phyloP scores from a whole-genome alignment of 768 basidiomycete genomes.

The Austroboletus eburneus region DNA sequence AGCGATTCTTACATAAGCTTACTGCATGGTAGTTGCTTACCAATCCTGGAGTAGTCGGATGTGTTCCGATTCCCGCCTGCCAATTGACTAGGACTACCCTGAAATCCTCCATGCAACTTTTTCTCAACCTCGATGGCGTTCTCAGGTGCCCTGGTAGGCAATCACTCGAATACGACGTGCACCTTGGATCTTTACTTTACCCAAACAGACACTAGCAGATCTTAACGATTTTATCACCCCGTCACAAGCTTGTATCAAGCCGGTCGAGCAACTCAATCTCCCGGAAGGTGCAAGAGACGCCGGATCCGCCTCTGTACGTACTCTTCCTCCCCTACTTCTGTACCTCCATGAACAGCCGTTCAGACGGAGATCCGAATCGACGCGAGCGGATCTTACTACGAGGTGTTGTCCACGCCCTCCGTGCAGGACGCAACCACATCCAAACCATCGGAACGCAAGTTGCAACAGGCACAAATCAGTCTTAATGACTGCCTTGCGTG shows the following conservation, averaged over 20 bases:
- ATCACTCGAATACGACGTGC: neutral
- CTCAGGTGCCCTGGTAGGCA: conserved; percentile 76
- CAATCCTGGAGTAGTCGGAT: too few relatives aligned
- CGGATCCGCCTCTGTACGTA: conserved; percentile 42
- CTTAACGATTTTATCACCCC: conserved; percentile 97
- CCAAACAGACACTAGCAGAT: conserved; percentile 76
- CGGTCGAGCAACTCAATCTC: conserved; percentile 58
- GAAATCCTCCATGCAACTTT: neutral
- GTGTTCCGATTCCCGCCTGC: conserved; percentile 1
- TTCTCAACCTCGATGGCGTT: conserved; percentile 61
- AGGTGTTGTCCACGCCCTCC: conserved; percentile 47
- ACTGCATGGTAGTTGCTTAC: too few relatives aligned
- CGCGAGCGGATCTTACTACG: conserved; percentile 80
- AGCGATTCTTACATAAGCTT: too few relatives aligned
- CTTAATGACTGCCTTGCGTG: conserved; percentile 98
- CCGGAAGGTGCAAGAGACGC: conserved; percentile 38
- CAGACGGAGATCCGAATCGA: conserved; percentile 95
- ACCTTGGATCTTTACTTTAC: conserved; percentile 7
- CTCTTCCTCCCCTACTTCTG: neutral
- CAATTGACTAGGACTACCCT: too few relatives aligned
- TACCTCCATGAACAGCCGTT: conserved; percentile 1
- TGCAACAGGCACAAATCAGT: conserved; percentile 93
- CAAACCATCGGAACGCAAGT: conserved; percentile 46
- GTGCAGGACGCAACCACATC: conserved; percentile 11
- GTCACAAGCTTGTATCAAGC: conserved; percentile 96